Evolutionary conservation across 371 early-diverging fungal species (phyloP).

Genomic region (Lichtheimia hyalospora): DNA sequence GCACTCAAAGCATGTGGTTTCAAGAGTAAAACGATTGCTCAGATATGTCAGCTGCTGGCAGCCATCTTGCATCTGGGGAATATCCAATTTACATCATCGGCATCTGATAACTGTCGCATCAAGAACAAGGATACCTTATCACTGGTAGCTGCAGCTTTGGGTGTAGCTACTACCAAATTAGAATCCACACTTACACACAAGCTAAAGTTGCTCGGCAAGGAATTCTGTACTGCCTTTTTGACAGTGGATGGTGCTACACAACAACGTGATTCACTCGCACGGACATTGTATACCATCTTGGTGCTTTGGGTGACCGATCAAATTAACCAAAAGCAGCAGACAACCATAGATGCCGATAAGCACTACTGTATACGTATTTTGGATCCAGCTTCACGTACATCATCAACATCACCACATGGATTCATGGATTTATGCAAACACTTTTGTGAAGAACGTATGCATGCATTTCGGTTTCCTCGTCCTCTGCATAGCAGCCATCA

Average conservation of each 20-base stretch:
- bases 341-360: background rate
- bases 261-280: conserved; percentile 73
- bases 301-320: conserved; percentile 77
- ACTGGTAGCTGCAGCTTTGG: conserved; percentile 78
- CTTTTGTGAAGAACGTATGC: conserved; percentile 84
- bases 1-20: conserved; percentile 76
- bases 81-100: conserved; percentile 57
- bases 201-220: conserved; percentile 60
- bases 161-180: conserved; percentile 55
- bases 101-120: conserved; percentile 48
- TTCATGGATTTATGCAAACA: conserved; percentile 84
- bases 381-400: conserved; percentile 67
- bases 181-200: conserved; percentile 71
- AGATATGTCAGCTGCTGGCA: conserved; percentile 68
- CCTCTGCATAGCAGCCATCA: background rate
- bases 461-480: conserved; percentile 35
- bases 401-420: conserved; percentile 34
- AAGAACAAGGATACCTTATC: conserved; percentile 72
- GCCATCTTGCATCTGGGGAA: conserved; percentile 81
- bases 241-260: conserved; percentile 63
- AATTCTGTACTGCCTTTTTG: conserved; percentile 81
- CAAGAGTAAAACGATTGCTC: conserved; percentile 65
- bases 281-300: conserved; percentile 72
- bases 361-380: conserved; percentile 59
- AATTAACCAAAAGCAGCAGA: conserved; percentile 63